Conservation (phyloP, 1,139 yeast species). For the Diutina catenulata region DNA sequence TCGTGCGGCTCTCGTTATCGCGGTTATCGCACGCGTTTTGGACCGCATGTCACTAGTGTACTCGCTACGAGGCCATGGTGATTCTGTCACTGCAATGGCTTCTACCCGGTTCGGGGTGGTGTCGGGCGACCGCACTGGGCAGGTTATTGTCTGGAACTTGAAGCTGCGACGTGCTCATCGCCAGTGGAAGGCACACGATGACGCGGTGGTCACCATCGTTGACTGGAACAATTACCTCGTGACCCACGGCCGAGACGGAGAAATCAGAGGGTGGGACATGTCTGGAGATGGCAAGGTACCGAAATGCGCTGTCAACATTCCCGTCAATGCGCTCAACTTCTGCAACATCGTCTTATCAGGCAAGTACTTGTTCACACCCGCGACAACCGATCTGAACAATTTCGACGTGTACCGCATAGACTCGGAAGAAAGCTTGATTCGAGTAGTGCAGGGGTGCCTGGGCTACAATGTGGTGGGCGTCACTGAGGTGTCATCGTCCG, state of each 20-base stretch:
- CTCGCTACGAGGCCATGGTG: slow-evolving; percentile 3
- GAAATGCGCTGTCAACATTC: not conserved
- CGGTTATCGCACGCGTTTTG: too few relatives aligned
- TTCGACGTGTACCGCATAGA: slow-evolving; percentile 3
- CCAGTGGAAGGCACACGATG: not conserved
- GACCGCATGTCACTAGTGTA: too few relatives aligned
- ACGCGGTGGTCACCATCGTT: slow-evolving; percentile 2
- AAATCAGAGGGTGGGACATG: not conserved
- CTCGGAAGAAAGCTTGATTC: not conserved
- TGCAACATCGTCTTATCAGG: slow-evolving; percentile 1
- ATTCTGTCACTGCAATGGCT: not conserved
- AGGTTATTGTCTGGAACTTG: not conserved
- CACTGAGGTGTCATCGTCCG: not conserved
- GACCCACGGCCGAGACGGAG: slow-evolving; percentile 4
- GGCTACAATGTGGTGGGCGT: slow-evolving; percentile 1
- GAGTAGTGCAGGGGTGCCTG: not conserved
- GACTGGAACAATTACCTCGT: slow-evolving; percentile 2
- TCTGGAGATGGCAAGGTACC: not conserved
- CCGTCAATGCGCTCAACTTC: slow-evolving; percentile 2
- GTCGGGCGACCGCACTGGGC: slow-evolving; percentile 2
- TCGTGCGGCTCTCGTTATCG: too few relatives aligned
- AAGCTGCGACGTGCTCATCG: not conserved
- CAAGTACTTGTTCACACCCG: not conserved
- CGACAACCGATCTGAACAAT: slow-evolving; percentile 3
- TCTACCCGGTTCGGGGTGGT: not conserved